Percentiles rank a stretch among this genome's conserved stretches.
These are phyloP conservation scores for Tulasnella sp. DNA, from an alignment of 768 basidiomycete species.

Conservation along the genomic window DNA sequence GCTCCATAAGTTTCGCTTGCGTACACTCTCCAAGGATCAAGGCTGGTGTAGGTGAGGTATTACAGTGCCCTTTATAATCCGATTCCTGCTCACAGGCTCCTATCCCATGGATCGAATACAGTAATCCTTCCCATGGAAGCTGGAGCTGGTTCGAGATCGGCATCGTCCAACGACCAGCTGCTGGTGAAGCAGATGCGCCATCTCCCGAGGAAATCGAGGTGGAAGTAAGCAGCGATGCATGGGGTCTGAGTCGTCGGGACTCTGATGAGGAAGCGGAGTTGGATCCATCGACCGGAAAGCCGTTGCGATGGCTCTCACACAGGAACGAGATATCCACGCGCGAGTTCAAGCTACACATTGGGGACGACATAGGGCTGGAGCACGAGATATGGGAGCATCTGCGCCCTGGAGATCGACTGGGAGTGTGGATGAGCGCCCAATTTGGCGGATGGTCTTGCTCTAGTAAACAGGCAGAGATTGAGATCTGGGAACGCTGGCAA, in stretches of 20 bases:
- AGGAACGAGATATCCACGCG: not conserved
- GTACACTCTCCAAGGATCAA: conserved; percentile 10
- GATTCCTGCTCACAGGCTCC: not conserved
- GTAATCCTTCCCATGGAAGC: conserved; percentile 3
- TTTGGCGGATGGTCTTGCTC: not conserved
- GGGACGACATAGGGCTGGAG: not conserved
- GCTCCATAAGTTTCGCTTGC: not conserved
- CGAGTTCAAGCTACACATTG: not conserved
- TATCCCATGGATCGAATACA: not conserved
- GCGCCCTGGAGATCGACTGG: conserved; percentile 5
- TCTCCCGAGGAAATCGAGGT: too few relatives aligned
- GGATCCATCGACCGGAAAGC: not conserved
- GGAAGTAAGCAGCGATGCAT: too few relatives aligned
- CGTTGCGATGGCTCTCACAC: not conserved
- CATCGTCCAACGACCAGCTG: not conserved
- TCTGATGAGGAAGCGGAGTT: too few relatives aligned
- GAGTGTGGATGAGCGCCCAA: conserved; percentile 8
- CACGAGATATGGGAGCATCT: conserved; percentile 6
- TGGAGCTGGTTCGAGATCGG: conserved; percentile 13
- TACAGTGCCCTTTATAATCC: not conserved
- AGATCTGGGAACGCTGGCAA: not conserved
- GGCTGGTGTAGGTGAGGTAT: conserved; percentile 5
- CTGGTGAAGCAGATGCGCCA: too few relatives aligned
- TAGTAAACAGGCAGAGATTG: not conserved
- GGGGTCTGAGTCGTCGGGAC: too few relatives aligned